Conservation (phyloP, 352 stramenopile species). For the Globisporangium irregulare region DNA sequence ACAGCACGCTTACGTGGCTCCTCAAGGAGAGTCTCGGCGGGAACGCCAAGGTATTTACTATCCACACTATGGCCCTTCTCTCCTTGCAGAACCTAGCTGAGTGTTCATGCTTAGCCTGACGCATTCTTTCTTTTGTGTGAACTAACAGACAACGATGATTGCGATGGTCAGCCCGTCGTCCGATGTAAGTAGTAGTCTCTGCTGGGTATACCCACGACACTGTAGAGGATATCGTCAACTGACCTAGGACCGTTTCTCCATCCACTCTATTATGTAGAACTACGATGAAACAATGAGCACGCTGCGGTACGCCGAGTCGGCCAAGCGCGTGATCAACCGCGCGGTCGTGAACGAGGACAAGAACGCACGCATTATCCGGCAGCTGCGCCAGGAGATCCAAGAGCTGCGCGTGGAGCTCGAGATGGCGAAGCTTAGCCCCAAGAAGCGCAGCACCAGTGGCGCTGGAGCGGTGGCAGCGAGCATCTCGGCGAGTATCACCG, state of each 20-base stretch:
- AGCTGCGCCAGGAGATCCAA: constrained; percentile 72
- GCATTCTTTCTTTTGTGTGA: not conserved
- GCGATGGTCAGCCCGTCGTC: constrained; percentile 78
- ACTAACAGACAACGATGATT: constrained; percentile 78
- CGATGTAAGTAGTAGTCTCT: constrained; percentile 32
- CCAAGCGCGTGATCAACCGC: constrained; percentile 82
- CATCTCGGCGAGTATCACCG: constrained; percentile 26
- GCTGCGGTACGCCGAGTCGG: constrained; percentile 77
- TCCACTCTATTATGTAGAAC: constrained; percentile 33
- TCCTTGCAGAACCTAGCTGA: too few relatives aligned
- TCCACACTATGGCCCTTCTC: too few relatives aligned
- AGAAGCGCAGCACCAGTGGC: constrained; percentile 24
- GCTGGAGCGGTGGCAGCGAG: constrained; percentile 26
- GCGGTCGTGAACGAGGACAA: constrained; percentile 83
- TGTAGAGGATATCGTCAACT: not conserved
- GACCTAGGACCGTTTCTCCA: not conserved
- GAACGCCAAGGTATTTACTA: constrained; percentile 59
- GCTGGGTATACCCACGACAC: not conserved
- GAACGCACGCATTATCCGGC: constrained; percentile 73
- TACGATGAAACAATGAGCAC: constrained; percentile 88
- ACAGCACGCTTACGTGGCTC: constrained; percentile 86
- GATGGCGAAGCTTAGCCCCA: constrained; percentile 26
- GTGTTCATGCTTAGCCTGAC: not conserved
- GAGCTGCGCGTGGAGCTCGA: constrained; percentile 46
- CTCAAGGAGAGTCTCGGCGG: constrained; percentile 83